Conservation (phyloP, 768 basidiomycete species). For the Omphalotus guepiniiformis region DNA sequence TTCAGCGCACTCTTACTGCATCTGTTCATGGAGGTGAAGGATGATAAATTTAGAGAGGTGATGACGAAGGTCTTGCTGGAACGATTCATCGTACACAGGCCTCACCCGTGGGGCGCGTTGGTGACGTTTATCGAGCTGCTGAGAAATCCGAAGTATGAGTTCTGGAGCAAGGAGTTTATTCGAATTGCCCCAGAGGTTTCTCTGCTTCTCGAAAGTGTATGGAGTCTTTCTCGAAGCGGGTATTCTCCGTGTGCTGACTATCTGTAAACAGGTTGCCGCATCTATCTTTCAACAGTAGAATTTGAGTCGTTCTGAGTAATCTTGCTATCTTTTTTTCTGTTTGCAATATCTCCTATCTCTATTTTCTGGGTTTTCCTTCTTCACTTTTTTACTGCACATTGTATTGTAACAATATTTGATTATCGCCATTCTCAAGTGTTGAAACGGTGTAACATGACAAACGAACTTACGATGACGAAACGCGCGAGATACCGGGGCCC, state of each 20-base stretch:
- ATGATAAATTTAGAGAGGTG: slow-evolving; percentile 75
- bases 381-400: slow-evolving; percentile 57
- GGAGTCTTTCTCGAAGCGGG: slow-evolving; percentile 22
- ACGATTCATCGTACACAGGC: slow-evolving; percentile 89
- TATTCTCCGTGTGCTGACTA: slow-evolving; percentile 10
- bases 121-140: slow-evolving; percentile 93
- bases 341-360: slow-evolving; percentile 61
- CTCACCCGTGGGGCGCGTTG: slow-evolving; percentile 94
- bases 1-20: slow-evolving; percentile 89
- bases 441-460: slow-evolving; percentile 31
- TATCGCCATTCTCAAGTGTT: slow-evolving; percentile 50
- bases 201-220: slow-evolving; percentile 76
- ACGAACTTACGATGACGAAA: not conserved
- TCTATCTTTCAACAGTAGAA: slow-evolving; percentile 77
- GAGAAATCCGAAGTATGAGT: slow-evolving; percentile 85
- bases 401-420: slow-evolving; percentile 74
- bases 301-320: slow-evolving; percentile 52
- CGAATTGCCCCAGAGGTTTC: slow-evolving; percentile 84
- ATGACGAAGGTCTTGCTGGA: slow-evolving; percentile 89
- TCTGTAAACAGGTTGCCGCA: slow-evolving; percentile 56
- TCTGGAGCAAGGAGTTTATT: slow-evolving; percentile 87
- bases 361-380: slow-evolving; percentile 53
- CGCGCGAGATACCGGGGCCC: no score
- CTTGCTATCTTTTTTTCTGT: slow-evolving; percentile 82
- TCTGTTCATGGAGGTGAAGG: slow-evolving; percentile 77